Evolutionary conservation across 306 rosid species (phyloP).

Genomic region (Trichosanthes cucumerina): DNA sequence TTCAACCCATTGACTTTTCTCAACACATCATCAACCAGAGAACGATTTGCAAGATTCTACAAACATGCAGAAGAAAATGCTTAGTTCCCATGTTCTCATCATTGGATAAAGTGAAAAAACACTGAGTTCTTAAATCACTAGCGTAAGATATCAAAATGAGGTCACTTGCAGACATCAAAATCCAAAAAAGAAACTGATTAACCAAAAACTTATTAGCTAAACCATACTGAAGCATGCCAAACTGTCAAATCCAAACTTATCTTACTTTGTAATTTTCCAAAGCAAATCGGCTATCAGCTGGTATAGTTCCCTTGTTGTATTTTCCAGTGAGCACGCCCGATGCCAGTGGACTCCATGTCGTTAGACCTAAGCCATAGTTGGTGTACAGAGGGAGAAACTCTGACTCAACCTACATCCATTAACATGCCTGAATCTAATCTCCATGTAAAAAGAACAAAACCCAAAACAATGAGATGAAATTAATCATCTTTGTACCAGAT

Average conservation of each 20-base stretch:
- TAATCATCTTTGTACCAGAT: not conserved
- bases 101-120: not conserved
- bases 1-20: conserved; percentile 74
- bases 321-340: conserved; percentile 98
- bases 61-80: conserved; percentile 4
- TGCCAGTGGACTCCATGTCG: conserved; percentile 96
- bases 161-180: not conserved
- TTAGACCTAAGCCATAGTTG: conserved; percentile 68
- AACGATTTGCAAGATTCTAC: conserved; percentile 82
- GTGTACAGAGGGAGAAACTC: conserved; percentile 79
- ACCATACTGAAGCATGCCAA: not conserved
- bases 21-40: conserved; percentile 77
- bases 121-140: not conserved
- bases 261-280: conserved; percentile 90
- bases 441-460: not conserved
- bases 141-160: not conserved
- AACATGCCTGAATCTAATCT: not conserved
- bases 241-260: not conserved
- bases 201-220: not conserved
- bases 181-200: not conserved
- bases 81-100: not conserved
- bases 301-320: conserved; percentile 73
- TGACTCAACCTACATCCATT: conserved; percentile 52
- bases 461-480: not conserved
- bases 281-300: conserved; percentile 84